Base-by-base conservation (phyloP, 2,329 filamentous ascomycete species). In the Ascocoryne sarcoides region DNA sequence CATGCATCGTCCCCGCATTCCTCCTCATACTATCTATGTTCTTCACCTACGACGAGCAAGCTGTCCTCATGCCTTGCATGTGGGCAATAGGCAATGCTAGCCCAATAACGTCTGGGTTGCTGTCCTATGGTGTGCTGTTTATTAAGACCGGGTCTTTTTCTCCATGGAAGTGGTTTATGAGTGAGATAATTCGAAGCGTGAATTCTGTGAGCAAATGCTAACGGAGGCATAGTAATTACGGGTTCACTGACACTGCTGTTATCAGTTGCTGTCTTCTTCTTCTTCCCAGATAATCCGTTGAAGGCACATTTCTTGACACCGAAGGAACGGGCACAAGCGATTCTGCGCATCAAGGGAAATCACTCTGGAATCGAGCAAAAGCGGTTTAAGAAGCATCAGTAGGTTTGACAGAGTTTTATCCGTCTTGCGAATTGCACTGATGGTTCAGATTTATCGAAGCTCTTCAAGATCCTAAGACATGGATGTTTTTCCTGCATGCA, bases 21-120 rank as follows among this genome's bases (percentile, higher is more conserved):
- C 36, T 37, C 5, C 23, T 37, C 7, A 37, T 37, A 16, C 26
- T 37, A 4, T 37, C 36, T 5, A 37, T 37, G 26, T 37, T 37
- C 26, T 37, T 37, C 16, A 37, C 36, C 16, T 37, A 37, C 19
- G 26, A 37, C 16, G 36, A 37, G 18, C 36, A 37, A 30, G 36
- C 36, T 15, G 36, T 37, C 5, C 26, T 37, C 5, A 37, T 37
- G 36, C 36, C 36, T 2, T 30, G 23, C 16, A 37, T 37, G 36
- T 37, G 36, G 36, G 23, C 36, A 10, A 37, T 37, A 10, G 36
- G 36, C 16, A 37, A 37, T 30, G 21, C 21, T 3, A 28, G 21
- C 19, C 36, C 36, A 10, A 16, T 37, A 5, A 37, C 36, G 5
- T 37, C 36, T 4, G 36, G 36, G 7, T 12, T 26, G 12, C 23